Evolutionary conservation across 1,284 basidiomycete genomes (phyloP), one percentile per base, ranked within the genome.

Genomic region (Xanthoconium separans): DNA sequence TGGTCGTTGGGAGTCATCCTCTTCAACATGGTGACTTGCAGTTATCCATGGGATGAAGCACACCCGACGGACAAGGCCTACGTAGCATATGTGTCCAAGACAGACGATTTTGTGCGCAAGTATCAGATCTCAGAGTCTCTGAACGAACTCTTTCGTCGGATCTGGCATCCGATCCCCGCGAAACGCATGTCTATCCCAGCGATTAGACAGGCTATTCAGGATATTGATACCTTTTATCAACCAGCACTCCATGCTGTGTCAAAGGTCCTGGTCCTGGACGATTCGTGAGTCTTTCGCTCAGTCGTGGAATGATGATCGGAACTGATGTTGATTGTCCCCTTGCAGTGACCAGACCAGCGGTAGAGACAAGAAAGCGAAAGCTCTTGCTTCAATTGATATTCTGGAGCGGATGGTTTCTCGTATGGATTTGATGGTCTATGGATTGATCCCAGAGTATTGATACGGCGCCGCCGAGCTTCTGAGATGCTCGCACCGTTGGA

Each of bases 1-100:
- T 98, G 95, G 95, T 86, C 94, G 5, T 78, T 60, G 37, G 58
- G 59, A 2, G 43, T 61, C 1, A 55, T 61, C 30, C 56, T 61
- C 47, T 85, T 89, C 66, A 96, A 95, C 74, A 82, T 98, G 72
- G 84, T 93, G 45, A 89, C 89, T 55, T 87, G 89, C n/a, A 81
- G 89, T 31, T 91, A 90, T 68, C 94, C 93, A 9, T 98, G 95
- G 95, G 81, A 85, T 58, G 81, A 83, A 63, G 93, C 95, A 2
- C 83, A 77, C 34, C 72, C 78, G 10, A 73, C 75, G 45, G 93
- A 97, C 73, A 82, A 85, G 53, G 86, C 83, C 24, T 96, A 90
- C 75, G 68, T 75, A 18, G 80, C 83, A 0, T 94, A 79, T 71
- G 69, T 89, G 53, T 70, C 77, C 51, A 78, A 91, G 65, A 79